Evolutionary conservation across 2,329 filamentous ascomycete species (phyloP).

Genomic region (Teratosphaeria epicoccoides): DNA sequence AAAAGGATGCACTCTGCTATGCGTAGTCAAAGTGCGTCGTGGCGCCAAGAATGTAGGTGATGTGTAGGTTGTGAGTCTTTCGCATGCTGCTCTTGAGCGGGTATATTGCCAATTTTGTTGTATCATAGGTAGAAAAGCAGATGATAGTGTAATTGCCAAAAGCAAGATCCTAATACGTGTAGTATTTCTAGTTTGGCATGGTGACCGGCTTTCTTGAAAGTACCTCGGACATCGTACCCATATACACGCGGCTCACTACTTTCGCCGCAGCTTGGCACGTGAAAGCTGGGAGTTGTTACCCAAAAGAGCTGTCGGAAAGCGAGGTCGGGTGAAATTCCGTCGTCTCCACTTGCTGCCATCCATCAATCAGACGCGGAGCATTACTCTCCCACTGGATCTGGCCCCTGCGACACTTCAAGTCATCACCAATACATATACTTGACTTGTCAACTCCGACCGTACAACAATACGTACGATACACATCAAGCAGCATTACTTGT

Average conservation of each 20-base stretch:
- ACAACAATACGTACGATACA: too few relatives aligned
- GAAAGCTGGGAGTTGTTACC: not conserved
- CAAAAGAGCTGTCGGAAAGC: not conserved
- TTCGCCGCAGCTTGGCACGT: not conserved
- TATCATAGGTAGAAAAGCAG: not conserved
- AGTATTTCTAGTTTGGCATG: too few relatives aligned
- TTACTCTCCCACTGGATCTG: not conserved
- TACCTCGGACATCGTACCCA: too few relatives aligned
- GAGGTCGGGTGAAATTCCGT: not conserved
- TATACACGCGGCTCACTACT: too few relatives aligned
- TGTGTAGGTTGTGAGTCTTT: not conserved
- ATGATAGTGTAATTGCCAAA: not conserved
- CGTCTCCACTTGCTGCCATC: not conserved
- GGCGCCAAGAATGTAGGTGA: not conserved
- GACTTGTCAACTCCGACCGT: too few relatives aligned
- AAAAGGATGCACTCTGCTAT: not conserved
- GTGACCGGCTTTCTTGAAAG: too few relatives aligned
- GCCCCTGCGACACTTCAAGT: too few relatives aligned
- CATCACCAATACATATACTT: too few relatives aligned
- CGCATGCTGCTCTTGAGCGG: not conserved
- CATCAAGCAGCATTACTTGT: not conserved
- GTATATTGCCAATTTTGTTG: not conserved
- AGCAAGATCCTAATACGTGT: not conserved
- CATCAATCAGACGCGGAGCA: not conserved
- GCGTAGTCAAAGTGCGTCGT: not conserved